These are phyloP conservation scores for Kernera saxatilis DNA, from an alignment of 345 rosid genomes.

Conservation along the genomic window DNA sequence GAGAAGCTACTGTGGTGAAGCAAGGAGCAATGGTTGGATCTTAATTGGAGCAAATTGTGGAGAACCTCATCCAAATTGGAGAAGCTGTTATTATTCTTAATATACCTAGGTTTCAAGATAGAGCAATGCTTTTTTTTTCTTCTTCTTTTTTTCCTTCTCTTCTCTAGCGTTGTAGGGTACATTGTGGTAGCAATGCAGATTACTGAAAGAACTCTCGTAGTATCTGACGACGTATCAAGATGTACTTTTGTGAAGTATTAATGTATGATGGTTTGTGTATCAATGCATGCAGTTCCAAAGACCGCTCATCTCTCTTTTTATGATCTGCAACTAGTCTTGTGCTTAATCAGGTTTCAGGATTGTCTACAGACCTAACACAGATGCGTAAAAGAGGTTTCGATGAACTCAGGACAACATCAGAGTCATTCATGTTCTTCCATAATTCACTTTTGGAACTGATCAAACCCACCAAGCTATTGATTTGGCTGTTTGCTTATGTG, in stretches of 20 bases:
- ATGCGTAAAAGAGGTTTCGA: neutral
- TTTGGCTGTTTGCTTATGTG: constrained; percentile 35
- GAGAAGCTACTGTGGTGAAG: constrained; percentile 20
- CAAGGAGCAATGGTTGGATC: constrained; percentile 21
- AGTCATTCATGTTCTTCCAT: constrained; percentile 10
- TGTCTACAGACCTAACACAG: neutral
- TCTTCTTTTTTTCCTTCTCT: neutral
- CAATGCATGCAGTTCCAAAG: neutral
- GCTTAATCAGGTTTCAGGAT: neutral
- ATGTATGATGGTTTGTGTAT: constrained; percentile 33
- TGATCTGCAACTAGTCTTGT: constrained; percentile 12
- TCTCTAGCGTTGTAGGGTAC: constrained; percentile 23
- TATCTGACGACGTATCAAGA: constrained; percentile 25
- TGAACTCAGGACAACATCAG: neutral
- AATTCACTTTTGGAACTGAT: constrained; percentile 21
- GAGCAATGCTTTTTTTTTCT: constrained; percentile 1
- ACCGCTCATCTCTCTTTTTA: neutral
- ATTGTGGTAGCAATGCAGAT: constrained; percentile 25
- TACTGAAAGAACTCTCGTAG: constrained; percentile 13
- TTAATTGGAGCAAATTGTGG: too few species aligned
- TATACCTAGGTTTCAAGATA: constrained; percentile 26
- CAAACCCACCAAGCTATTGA: constrained; percentile 23
- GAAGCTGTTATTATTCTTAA: constrained; percentile 28
- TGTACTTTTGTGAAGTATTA: constrained; percentile 34
- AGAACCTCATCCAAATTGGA: constrained; percentile 17